Conservation (phyloP, 495 filamentous ascomycete species). For the Barbatosphaeria neglecta region DNA sequence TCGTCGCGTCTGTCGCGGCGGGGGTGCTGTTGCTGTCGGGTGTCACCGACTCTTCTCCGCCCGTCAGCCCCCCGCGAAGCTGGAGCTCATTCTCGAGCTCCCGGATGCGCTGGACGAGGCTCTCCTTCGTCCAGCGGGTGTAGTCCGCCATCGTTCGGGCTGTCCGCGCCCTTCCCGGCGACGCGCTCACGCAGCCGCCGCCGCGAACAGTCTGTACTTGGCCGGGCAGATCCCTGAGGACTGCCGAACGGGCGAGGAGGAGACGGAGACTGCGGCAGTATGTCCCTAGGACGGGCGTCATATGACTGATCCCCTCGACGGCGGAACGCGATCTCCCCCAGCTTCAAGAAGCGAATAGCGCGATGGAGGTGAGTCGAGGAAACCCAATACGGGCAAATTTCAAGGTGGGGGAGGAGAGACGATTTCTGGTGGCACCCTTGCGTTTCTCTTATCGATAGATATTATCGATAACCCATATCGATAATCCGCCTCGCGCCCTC, state of each 20-base stretch:
- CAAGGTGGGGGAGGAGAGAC: too few relatives aligned
- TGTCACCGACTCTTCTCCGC: neutral
- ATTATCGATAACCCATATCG: neutral
- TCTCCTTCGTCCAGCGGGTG: constrained; percentile 49
- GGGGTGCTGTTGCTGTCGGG: constrained; percentile 3
- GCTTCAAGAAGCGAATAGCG: neutral
- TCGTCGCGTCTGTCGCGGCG: too few relatives aligned
- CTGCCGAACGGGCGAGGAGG: too few relatives aligned
- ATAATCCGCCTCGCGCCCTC: too few relatives aligned
- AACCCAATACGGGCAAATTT: neutral
- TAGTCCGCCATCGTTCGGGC: constrained; percentile 16
- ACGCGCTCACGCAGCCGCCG: neutral
- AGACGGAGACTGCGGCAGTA: too few relatives aligned
- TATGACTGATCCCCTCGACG: too few relatives aligned
- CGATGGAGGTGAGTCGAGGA: neutral
- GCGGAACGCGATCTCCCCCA: too few relatives aligned
- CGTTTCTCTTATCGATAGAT: neutral
- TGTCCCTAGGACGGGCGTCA: too few relatives aligned
- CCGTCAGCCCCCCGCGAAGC: neutral
- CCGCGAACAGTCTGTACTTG: too few relatives aligned
- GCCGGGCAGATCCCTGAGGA: too few relatives aligned
- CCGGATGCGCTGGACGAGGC: constrained; percentile 52
- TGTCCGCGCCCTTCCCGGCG: constrained; percentile 13
- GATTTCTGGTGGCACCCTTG: too few relatives aligned
- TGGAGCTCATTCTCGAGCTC: constrained; percentile 50